A percentile compares a stretch with the other conserved stretches of the same genome.
phyloP scores from a whole-genome alignment of 2,329 filamentous ascomycete genomes.

The Botrytis tulipae region DNA sequence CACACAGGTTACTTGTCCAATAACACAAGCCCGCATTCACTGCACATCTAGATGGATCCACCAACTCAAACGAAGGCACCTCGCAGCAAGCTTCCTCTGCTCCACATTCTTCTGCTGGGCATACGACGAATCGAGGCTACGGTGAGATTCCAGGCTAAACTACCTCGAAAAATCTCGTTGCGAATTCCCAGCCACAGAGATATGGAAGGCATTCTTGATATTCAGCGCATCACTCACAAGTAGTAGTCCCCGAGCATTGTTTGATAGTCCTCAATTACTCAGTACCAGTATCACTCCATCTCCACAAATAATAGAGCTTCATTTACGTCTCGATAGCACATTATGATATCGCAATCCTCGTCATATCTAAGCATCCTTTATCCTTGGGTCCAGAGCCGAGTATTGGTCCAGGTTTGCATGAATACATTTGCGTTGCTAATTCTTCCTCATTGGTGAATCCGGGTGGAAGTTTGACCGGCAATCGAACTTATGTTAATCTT shows the following conservation, averaged over 20 bases:
- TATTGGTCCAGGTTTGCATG: neutral
- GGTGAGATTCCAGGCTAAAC: neutral
- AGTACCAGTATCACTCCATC: neutral
- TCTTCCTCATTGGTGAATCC: neutral
- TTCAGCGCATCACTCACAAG: neutral
- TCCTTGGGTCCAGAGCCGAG: neutral
- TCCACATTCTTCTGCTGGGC: neutral
- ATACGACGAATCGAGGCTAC: neutral
- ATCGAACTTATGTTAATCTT: neutral
- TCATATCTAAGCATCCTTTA: neutral
- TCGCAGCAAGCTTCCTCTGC: neutral
- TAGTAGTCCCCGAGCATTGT: neutral
- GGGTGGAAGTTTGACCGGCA: neutral
- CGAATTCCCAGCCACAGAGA: neutral
- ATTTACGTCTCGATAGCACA: neutral
- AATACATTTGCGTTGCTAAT: neutral
- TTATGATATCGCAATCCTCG: neutral
- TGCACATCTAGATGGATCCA: neutral
- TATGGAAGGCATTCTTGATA: neutral
- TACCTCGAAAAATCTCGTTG: neutral
- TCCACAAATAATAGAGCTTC: neutral
- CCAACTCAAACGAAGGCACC: neutral
- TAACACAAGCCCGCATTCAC: neutral
- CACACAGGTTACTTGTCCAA: neutral
- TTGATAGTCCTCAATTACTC: neutral